Conservation (phyloP, 495 filamentous ascomycete genomes). For the Penicillium diatomitis region DNA sequence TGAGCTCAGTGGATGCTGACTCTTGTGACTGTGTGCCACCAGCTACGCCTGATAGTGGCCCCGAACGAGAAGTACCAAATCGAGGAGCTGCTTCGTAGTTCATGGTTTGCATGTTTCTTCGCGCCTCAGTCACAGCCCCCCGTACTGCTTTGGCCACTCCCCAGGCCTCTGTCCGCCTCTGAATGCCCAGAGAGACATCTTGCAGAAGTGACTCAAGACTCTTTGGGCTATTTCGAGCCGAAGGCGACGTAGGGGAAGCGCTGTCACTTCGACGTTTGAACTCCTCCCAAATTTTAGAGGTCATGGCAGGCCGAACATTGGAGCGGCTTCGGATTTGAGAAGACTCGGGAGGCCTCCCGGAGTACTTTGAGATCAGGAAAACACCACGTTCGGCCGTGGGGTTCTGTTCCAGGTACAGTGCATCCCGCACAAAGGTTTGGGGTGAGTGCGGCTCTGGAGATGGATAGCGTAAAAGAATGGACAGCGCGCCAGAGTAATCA, state of each 20-base stretch:
- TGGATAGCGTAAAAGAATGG: constrained; percentile 71
- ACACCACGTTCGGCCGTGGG: constrained; percentile 61
- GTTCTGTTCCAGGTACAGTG: constrained; percentile 73
- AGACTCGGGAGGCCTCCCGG: constrained; percentile 50
- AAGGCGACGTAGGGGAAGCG: constrained; percentile 34
- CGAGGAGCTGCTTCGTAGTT: constrained; percentile 34
- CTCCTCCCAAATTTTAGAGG: constrained; percentile 27
- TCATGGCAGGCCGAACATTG: constrained; percentile 17
- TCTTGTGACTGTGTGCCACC: neutral
- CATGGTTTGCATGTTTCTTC: constrained; percentile 60
- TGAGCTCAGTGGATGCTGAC: constrained; percentile 10
- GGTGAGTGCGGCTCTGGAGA: constrained; percentile 54
- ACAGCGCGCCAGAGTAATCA: constrained; percentile 77
- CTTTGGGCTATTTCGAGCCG: constrained; percentile 51
- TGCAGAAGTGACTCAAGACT: constrained; percentile 70
- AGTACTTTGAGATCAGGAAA: constrained; percentile 75
- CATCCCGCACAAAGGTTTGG: constrained; percentile 76
- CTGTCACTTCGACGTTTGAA: constrained; percentile 21
- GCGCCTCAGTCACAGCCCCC: constrained; percentile 79
- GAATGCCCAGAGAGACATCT: constrained; percentile 75
- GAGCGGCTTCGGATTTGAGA: constrained; percentile 24
- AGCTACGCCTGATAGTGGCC: neutral
- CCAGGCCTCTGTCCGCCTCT: constrained; percentile 74
- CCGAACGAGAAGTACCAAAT: neutral
- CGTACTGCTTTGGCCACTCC: constrained; percentile 86